Base-by-base conservation (phyloP, 208 protist genomes). In the Leishmania tarentolae region DNA sequence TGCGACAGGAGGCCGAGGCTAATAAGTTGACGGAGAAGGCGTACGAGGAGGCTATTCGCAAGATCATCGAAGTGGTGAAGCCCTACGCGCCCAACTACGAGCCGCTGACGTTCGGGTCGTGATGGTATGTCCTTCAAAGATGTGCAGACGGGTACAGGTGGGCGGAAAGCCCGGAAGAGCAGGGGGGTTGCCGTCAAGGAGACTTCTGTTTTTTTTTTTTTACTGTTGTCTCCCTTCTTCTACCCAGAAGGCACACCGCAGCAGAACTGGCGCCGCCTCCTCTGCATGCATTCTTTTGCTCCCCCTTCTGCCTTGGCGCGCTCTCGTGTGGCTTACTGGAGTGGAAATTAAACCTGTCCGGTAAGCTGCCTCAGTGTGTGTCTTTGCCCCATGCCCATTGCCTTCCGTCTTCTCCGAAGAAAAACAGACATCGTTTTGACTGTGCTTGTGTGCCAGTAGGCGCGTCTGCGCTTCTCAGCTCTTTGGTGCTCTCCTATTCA, bases 31-130 rank as follows among this genome's bases (percentile, higher is more conserved):
- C 81, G 7, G 83, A 88, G 76, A 59, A 85, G 78, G 79, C 87
- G 76, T 97, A 95, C 84, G 57, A 84, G 24, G 89, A 31, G 17
- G 90, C 88, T 13, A 90, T 96, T 68, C 76, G 87, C 74, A 89
- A 87, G 71, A 90, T 97, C 61, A 88, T 95, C 44, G 85, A 91
- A 13, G 87, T 88, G 13, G 90, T 94, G 65, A 83, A 84, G 61
- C 85, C 90, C 7, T 93, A 85, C 78, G 92, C 94, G 19, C 91
- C 92, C 17, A 88, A 88, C 75, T 97, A 97, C 76, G 81, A 93
- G 73, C 87, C 90, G 24, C 77, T 93, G 63, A 78, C 79, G 13
- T 91, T 93, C 56, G 42, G 77, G 37, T 82, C 75, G 24, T 86
- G 65, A 73, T 37, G 37, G 24, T 4, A 52, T 28, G 19, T 19